A percentile compares a stretch with the other conserved stretches of the same genome.
Conservation (phyloP, 306 rosid species). For the Quercus suber region DNA sequence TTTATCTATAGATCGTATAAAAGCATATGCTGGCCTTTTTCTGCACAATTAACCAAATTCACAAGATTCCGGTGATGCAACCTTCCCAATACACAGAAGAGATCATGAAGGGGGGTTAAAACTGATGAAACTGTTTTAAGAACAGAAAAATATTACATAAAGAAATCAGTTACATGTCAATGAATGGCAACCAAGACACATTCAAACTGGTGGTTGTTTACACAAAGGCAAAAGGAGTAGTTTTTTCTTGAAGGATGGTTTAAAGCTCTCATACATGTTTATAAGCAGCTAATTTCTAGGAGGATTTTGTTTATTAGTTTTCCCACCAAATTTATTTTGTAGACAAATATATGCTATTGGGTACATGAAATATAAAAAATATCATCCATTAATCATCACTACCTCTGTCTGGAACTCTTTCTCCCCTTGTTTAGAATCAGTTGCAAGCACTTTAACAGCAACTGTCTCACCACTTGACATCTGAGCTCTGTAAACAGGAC, state of each 20-base stretch:
- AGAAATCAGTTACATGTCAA: conserved; percentile 3
- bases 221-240: background rate
- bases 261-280: background rate
- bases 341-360: background rate
- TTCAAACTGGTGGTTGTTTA: background rate
- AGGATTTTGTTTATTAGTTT: background rate
- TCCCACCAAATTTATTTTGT: background rate
- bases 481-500: conserved; percentile 97
- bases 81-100: conserved; percentile 93
- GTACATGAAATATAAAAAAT: background rate
- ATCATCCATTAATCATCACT: background rate
- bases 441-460: conserved; percentile 96
- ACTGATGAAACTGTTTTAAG: background rate
- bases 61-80: conserved; percentile 94
- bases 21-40: conserved; percentile 89
- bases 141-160: conserved; percentile 1
- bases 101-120: conserved; percentile 16
- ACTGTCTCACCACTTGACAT: conserved; percentile 88
- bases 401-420: conserved; percentile 98
- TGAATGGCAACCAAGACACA: background rate
- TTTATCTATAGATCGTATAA: conserved; percentile 79
- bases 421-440: conserved; percentile 96
- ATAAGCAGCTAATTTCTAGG: background rate
- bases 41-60: conserved; percentile 91
- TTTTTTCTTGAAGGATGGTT: background rate